Base-by-base conservation (phyloP, 2,329 filamentous ascomycete species). In the Hypoxylon sp. region DNA sequence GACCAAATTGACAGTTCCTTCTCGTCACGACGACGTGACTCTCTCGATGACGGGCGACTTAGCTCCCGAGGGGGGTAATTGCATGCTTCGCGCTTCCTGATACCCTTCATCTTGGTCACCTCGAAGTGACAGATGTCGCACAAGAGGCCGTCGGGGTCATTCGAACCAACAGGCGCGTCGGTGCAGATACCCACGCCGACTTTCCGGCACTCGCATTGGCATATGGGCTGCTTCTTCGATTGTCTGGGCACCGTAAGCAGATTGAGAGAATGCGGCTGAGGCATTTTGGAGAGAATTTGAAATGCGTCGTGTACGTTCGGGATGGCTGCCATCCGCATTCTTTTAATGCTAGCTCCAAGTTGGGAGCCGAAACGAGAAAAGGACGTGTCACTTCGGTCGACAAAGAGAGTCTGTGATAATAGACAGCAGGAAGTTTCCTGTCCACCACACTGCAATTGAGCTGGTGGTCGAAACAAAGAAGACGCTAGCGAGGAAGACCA, bases 81-180 rank as follows among this genome's bases (percentile, higher is more conserved):
- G 48, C 61, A 64, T 17, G 29, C 20, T 29, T 57, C 27, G 23
- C 53, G 24, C 46, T 48, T 58, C 48, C 45, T 47, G 35, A 42
- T 47, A 10, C 13, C 21, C 15, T 57, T 61, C 37, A 49, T 31
- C 48, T 33, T 35, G 15, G 52, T 46, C 35, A 54, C 29, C 47
- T 63, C 54, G 50, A 53, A 48, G 37, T 56, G 54, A 33, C 41
- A 51, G 26, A 49, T n/a, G 51, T 58, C 38, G 31, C 45, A 61
- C 48, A 57, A 55, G 51, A 56, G 48, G 26, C 48, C 29, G n/a
- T 38, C 24, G 31, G 35, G 33, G 27, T 51, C 46, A 47, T 47
- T 26, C 42, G 27, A 29, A 48, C 50, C 54, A 33, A 56, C 27
- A 11, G 33, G 23, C 35, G 31, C 50, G 26, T 49, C 35, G 21